Percentiles rank a stretch among this genome's conserved stretches.
Conservation (phyloP, 1,284 basidiomycete species). For the Anthracocystis setariae region DNA sequence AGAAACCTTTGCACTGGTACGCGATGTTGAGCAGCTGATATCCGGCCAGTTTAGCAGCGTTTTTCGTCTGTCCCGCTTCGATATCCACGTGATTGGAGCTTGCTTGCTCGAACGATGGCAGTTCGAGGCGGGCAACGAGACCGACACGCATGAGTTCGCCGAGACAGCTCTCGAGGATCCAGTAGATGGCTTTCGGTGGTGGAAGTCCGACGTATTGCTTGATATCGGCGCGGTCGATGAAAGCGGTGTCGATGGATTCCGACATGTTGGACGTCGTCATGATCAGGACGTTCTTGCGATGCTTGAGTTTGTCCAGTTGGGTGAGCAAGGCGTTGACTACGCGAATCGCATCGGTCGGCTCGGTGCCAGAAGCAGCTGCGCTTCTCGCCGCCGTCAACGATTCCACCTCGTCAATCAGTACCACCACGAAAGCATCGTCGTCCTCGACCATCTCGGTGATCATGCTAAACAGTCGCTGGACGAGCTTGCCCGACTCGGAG, state of each 20-base stretch:
- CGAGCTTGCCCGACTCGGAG: conserved; percentile 97
- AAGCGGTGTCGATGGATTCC: conserved; percentile 93
- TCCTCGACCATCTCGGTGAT: conserved; percentile 89
- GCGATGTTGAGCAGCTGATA: conserved; percentile 76
- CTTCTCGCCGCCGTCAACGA: conserved; percentile 91
- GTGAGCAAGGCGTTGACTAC: conserved; percentile 97
- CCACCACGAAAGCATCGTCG: conserved; percentile 87
- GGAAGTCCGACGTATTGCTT: conserved; percentile 93
- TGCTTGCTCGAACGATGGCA: conserved; percentile 11
- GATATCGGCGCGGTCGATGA: conserved; percentile 95
- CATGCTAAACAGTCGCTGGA: conserved; percentile 88
- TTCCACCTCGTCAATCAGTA: conserved; percentile 96
- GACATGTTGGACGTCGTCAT: conserved; percentile 97
- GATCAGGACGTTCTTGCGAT: conserved; percentile 89
- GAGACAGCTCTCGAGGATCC: conserved; percentile 87
- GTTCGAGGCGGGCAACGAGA: conserved; percentile 72
- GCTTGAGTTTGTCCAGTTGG: conserved; percentile 93
- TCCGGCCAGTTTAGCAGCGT: conserved; percentile 65
- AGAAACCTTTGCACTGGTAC: conserved; percentile 81
- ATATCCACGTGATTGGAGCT: background rate
- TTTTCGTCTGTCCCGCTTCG: background rate
- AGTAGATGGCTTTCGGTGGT: conserved; percentile 88
- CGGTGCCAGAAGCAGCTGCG: conserved; percentile 90
- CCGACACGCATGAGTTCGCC: conserved; percentile 80
- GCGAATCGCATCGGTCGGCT: conserved; percentile 93